phyloP scores from a whole-genome alignment of 495 filamentous ascomycete species.

The Platismatia glauca region DNA sequence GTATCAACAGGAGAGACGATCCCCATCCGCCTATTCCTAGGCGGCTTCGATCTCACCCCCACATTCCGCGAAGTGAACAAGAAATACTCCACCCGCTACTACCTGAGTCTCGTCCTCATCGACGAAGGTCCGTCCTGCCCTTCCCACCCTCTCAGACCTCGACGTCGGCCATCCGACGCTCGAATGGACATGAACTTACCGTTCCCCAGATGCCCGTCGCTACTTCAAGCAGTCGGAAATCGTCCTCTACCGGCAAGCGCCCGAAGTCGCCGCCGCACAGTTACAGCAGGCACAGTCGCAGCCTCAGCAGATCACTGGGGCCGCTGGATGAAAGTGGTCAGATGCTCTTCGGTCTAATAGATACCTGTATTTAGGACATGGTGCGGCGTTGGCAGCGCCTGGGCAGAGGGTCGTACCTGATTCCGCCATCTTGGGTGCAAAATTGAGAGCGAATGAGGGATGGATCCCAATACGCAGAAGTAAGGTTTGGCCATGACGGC shows the following conservation, averaged over 20 bases:
- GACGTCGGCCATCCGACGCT: neutral
- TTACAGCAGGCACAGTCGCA: slow-evolving; percentile 22
- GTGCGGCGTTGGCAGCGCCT: neutral
- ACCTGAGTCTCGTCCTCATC: slow-evolving; percentile 91
- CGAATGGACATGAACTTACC: neutral
- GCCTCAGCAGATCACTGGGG: slow-evolving; percentile 24
- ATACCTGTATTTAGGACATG: neutral
- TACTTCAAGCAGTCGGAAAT: slow-evolving; percentile 99
- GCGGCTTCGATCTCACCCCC: slow-evolving; percentile 93
- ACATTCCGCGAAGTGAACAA: slow-evolving; percentile 99
- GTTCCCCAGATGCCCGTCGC: slow-evolving; percentile 67
- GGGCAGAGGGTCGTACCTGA: neutral
- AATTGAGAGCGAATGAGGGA: neutral
- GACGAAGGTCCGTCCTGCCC: slow-evolving; percentile 63
- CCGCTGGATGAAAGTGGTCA: neutral
- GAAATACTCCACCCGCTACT: slow-evolving; percentile 98
- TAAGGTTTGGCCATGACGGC: neutral
- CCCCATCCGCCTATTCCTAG: slow-evolving; percentile 93
- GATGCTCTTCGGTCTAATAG: neutral
- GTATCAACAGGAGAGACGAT: slow-evolving; percentile 70
- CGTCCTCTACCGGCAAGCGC: slow-evolving; percentile 89
- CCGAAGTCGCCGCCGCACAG: slow-evolving; percentile 47
- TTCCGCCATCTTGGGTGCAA: neutral
- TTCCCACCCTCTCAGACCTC: neutral
- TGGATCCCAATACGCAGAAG: neutral